Base-by-base conservation (phyloP, 805 yeast genomes). In the Starmerella bacillaris region DNA sequence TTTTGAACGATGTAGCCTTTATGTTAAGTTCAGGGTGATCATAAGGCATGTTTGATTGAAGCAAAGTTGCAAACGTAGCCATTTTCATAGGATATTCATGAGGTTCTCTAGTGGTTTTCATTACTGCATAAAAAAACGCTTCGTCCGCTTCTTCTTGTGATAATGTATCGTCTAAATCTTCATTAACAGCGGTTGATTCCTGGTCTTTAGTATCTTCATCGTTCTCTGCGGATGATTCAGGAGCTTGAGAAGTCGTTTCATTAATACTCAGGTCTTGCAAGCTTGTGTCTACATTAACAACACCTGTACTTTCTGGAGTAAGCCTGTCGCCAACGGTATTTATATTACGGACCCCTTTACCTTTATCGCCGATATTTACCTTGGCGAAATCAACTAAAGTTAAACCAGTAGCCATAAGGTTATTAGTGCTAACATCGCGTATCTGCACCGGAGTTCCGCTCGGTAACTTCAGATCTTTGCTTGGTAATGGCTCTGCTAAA, bases 1-100 rank as follows among this genome's bases (percentile, higher is more conserved):
- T 86, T 54, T 78, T 83, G 92, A 92, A 86, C 3, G 83, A 69
- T 0, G 94, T 73, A 49, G 72, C 76, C 54, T 83, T 84, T 36
- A 77, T 65, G 18, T 33, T 38, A 18, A 56, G 45, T 7, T 43
- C 45, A 1, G 68, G 63, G 34, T 52, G 51, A 24, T 42, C 42
- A 31, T 43, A 48, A 2, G 94, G 92, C n/a, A 86, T 55, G 54
- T 82, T 79, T 33, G 73, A 72, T 30, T 64, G 67, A 0, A 89
- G 67, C 64, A 84, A 73, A 4, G 46, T 37, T 5, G 51, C 49
- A 53, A 86, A 76, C 17, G 64, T 67, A 0, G 95, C 79, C 3
- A 92, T 64, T 1, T 68, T 57, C 20, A 79, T 63, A 4, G 96
- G 95, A 3, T 72, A 49, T 18, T 41, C 28, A 21, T 48, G 49